Evolutionary conservation across 495 filamentous ascomycete species (phyloP), one percentile per base, ranked within the genome.

Genomic region (Chaetomium cochliodes): DNA sequence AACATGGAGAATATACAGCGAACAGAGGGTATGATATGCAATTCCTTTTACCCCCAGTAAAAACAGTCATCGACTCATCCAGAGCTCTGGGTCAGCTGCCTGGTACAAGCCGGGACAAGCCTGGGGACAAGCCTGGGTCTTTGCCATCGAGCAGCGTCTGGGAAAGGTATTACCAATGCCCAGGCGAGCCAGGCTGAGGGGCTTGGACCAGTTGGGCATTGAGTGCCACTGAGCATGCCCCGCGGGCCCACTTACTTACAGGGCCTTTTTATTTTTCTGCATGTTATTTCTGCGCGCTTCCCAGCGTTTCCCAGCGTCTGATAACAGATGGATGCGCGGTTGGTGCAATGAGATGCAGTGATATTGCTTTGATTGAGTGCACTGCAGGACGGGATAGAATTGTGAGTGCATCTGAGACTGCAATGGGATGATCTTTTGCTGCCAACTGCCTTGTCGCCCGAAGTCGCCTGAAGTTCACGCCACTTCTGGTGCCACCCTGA

Each of bases 401-500:
- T 64, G 53, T 28, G 20, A 16, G 25, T 22, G 41, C 47, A 13
- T 13, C 33, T 53, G 25, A 1, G 12, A 0, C 5, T 33, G 23
- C 42, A 22, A 64, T 64, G 62, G 52, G n/a, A 49, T 18, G 25
- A 57, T 64, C 41, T 64, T 49, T 5, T 42, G 5, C 22, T 8
- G 52, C 49, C 20, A 51, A 42, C 23, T 54, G 3, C 28, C 11
- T 37, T 62, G 0, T 52, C 22, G 59, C 16, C n/a, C n/a, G n/a
- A n/a, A n/a, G 28, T 30, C 28, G 28, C 28, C 8, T 15, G 46
- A 13, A 47, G 42, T 62, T 65, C 51, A 44, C 25, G 64, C 64
- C 58, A 61, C 42, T 60, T 62, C 58, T 62, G 64, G 64, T 37
- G 44, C 58, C 58, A 62, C 58, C 57, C 62, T 25, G 62, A 39